A percentile compares a stretch with the other conserved stretches of the same genome.
Conservation (phyloP, 2,329 filamentous ascomycete species). For the Sordariomycetes sp. region DNA sequence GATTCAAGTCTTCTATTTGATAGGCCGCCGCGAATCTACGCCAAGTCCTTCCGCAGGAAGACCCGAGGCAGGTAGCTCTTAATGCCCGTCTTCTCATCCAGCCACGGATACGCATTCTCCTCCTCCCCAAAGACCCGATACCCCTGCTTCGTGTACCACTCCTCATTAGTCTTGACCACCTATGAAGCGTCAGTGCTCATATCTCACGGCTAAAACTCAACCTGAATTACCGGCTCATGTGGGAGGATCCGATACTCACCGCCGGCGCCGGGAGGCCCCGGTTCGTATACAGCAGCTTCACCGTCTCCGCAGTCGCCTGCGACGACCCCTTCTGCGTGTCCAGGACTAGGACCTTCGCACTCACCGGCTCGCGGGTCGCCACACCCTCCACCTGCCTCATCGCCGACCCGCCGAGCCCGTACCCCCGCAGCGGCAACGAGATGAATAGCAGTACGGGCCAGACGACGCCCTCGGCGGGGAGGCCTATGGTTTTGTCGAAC, state of each 20-base stretch:
- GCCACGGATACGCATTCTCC: constrained; percentile 11
- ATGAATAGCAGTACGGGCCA: constrained; percentile 30
- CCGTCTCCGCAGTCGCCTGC: constrained; percentile 14
- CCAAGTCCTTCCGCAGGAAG: constrained; percentile 14
- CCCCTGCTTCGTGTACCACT: constrained; percentile 18
- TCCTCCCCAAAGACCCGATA: constrained; percentile 11
- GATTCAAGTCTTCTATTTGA: too few species aligned
- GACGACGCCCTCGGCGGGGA: constrained; percentile 17
- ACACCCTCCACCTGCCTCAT: constrained; percentile 23
- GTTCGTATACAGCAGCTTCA: constrained; percentile 15
- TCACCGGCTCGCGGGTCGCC: constrained; percentile 18
- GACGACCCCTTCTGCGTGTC: constrained; percentile 21
- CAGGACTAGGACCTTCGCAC: constrained; percentile 20
- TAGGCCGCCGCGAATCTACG: not conserved
- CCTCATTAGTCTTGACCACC: constrained; percentile 13
- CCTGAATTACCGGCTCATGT: not conserved
- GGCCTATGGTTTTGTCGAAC: constrained; percentile 17
- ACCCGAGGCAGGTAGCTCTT: constrained; percentile 9
- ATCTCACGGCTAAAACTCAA: not conserved
- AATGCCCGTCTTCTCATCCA: constrained; percentile 7
- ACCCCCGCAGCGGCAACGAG: constrained; percentile 23
- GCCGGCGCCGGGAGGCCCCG: constrained; percentile 14
- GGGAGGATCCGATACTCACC: constrained; percentile 8
- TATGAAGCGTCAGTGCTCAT: not conserved
- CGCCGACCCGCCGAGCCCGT: constrained; percentile 22